These are phyloP conservation scores for Orbilia javanica DNA, from an alignment of 2,329 filamentous ascomycete species.

Conservation along the genomic window DNA sequence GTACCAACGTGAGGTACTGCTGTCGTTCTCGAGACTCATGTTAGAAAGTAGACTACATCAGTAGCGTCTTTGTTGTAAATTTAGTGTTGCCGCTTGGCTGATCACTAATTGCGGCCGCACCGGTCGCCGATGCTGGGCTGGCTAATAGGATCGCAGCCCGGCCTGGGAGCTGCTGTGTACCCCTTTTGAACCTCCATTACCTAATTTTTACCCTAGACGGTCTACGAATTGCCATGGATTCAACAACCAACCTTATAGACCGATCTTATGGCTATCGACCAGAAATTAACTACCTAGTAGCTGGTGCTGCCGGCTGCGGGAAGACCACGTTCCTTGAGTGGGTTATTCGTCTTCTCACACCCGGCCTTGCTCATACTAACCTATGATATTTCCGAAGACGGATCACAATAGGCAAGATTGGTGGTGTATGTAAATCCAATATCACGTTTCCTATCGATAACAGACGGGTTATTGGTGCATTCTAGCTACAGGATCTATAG, in stretches of 20 bases:
- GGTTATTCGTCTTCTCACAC: background rate
- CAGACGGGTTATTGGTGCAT: background rate
- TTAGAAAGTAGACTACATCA: no score
- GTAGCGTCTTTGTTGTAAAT: conserved; percentile 26
- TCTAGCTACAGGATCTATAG: background rate
- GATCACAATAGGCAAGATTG: conserved; percentile 41
- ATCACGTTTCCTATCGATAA: background rate
- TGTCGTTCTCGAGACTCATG: no score
- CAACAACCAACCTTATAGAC: conserved; percentile 46
- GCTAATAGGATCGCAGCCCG: background rate
- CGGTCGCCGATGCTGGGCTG: background rate
- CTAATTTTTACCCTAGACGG: conserved; percentile 3
- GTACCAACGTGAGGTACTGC: no score
- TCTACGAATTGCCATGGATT: conserved; percentile 30
- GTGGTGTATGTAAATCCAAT: conserved; percentile 25
- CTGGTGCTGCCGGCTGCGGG: conserved; percentile 27
- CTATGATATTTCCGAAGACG: conserved; percentile 7
- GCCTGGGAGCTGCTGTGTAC: background rate
- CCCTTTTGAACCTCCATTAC: conserved; percentile 19
- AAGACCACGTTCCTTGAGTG: conserved; percentile 49
- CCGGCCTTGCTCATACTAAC: background rate
- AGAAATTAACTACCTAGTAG: conserved; percentile 41
- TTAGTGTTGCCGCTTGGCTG: conserved; percentile 42
- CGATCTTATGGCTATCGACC: conserved; percentile 27
- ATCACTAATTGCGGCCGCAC: background rate